Evolutionary conservation across 2,329 filamentous ascomycete genomes (phyloP), one percentile per base, ranked within the genome.

Genomic region (Cladosporium sp.): DNA sequence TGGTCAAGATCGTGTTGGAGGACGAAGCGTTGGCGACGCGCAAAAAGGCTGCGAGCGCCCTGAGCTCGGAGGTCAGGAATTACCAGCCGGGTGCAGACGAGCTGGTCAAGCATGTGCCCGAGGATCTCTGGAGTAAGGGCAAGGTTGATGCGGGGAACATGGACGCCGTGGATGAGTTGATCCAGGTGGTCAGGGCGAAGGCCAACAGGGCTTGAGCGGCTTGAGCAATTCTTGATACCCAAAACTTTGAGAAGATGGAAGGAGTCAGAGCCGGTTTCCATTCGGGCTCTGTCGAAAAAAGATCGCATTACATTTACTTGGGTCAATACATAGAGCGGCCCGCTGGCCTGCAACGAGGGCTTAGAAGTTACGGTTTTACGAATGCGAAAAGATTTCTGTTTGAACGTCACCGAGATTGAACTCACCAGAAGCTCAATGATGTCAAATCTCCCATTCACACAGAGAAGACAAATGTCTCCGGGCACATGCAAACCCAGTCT

Each of bases 51-150:
- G 77, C 95, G 31, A 91, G 90, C 64, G 93, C 92, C 10, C 78
- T 98, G 44, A 95, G 89, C 67, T 92, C 85, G 11, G 86, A 83
- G 4, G 81, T 89, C 51, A 80, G 93, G 67, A 98, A 98, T 70
- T 95, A 89, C 69, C 92, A 95, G 73, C 87, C 89, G 1, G 85
- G 71, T 2, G 70, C 85, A 61, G 78, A 85, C 60, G 77, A 77
- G 58, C 67, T 85, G 22, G 77, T 92, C 72, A 85, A 89, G 67
- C 74, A 77, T 19, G 75, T 90, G 56, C 81, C 84, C 1, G 76
- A 78, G 34, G 80, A 85, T 63, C 72, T 82, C 46, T 79, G 82
- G 65, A 49, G 56, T 10, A 70, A 71, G 5, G 75, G 77, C 31
- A 75, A 69, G 14, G 73, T 92, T n/a, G 87, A 95, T 65, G 89